Conservation (phyloP, 768 basidiomycete species). For the Galerina sulciceps region DNA sequence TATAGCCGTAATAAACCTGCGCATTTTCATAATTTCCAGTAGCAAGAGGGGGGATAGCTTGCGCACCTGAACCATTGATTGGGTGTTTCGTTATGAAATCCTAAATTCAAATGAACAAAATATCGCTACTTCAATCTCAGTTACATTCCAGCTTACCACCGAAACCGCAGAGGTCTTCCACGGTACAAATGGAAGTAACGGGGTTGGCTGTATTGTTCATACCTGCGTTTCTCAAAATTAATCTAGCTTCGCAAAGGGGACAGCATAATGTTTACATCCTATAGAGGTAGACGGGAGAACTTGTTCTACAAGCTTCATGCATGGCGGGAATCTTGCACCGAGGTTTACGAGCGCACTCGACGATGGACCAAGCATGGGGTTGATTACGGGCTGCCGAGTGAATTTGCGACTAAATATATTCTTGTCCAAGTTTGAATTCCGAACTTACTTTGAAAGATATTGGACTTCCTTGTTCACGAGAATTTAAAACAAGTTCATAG, state of each 20-base stretch:
- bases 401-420: not conserved
- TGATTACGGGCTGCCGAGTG: conserved; percentile 67
- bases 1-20: conserved; percentile 83
- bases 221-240: conserved; percentile 44
- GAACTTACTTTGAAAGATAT: conserved; percentile 78
- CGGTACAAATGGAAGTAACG: conserved; percentile 65
- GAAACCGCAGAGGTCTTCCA: conserved; percentile 88
- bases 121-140: not conserved
- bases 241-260: conserved; percentile 1
- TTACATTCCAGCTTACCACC: conserved; percentile 51
- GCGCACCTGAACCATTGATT: conserved; percentile 52
- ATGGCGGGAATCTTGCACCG: conserved; percentile 92
- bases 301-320: conserved; percentile 76
- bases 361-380: conserved; percentile 92
- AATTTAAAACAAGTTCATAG: conserved; percentile 83
- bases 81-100: conserved; percentile 45
- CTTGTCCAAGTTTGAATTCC: not conserved
- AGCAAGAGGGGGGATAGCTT: not conserved
- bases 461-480: conserved; percentile 75
- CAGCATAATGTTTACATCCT: conserved; percentile 51
- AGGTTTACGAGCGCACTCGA: conserved; percentile 81
- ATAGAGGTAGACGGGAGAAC: conserved; percentile 59
- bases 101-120: conserved; percentile 19
- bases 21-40: conserved; percentile 4
- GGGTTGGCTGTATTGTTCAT: conserved; percentile 87